These are phyloP conservation scores for Ascosphaera apis DNA, from an alignment of 2,329 filamentous ascomycete genomes.

Conservation along the genomic window DNA sequence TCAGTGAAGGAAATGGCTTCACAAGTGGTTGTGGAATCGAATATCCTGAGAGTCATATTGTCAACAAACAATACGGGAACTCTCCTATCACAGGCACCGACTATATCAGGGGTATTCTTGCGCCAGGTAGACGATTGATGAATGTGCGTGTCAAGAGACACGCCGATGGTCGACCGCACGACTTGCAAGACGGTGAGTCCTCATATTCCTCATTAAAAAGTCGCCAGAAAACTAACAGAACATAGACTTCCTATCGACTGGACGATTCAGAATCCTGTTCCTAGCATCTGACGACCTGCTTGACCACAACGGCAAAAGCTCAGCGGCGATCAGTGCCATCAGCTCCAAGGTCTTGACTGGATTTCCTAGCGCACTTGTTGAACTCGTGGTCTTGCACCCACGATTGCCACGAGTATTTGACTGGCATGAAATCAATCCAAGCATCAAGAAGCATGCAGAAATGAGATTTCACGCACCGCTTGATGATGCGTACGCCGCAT, in stretches of 20 bases:
- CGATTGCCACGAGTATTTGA: constrained; percentile 10
- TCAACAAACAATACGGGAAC: constrained; percentile 8
- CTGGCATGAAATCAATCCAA: constrained; percentile 13
- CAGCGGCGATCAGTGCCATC: constrained; percentile 8
- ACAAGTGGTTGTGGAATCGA: constrained; percentile 19
- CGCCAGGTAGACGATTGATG: constrained; percentile 14
- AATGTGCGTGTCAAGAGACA: constrained; percentile 14
- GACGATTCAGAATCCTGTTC: constrained; percentile 16
- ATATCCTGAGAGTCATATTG: constrained; percentile 12
- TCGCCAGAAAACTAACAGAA: constrained; percentile 1
- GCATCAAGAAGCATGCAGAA: constrained; percentile 13
- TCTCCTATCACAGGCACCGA: constrained; percentile 13
- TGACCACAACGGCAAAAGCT: constrained; percentile 10
- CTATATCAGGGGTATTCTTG: constrained; percentile 14
- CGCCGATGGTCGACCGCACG: constrained; percentile 14
- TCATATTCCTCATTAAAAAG: not conserved
- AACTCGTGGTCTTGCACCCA: constrained; percentile 16
- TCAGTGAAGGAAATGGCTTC: constrained; percentile 16
- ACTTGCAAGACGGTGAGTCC: constrained; percentile 14
- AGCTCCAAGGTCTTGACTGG: constrained; percentile 7
- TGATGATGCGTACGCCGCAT: constrained; percentile 15
- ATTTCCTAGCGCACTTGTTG: constrained; percentile 11
- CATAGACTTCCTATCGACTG: constrained; percentile 15
- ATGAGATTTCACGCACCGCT: constrained; percentile 12
- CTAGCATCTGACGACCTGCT: constrained; percentile 15